A percentile compares a stretch with the other conserved stretches of the same genome.
Evolutionary conservation across 495 filamentous ascomycete species (phyloP).

Genomic region (Talaromyces ruber): DNA sequence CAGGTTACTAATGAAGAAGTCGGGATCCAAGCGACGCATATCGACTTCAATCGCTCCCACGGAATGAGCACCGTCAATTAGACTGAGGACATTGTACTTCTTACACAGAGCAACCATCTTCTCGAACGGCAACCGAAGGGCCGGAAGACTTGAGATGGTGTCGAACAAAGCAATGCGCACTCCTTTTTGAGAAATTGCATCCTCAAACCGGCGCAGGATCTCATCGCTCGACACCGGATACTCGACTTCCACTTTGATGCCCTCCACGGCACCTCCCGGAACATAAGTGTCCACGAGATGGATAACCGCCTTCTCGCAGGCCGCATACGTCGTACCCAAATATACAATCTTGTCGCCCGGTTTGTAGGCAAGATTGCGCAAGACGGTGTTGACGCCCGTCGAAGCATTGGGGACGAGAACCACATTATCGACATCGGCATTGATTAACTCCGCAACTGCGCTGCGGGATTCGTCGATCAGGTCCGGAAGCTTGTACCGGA

Average conservation of each 20-base stretch:
- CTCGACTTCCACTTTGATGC: constrained; percentile 18
- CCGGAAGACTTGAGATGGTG: constrained; percentile 61
- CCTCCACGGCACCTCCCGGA: constrained; percentile 27
- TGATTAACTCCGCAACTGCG: constrained; percentile 54
- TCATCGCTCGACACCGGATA: constrained; percentile 53
- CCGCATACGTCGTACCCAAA: constrained; percentile 63
- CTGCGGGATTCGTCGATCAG: constrained; percentile 54
- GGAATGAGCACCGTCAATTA: constrained; percentile 68
- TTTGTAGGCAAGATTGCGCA: constrained; percentile 53
- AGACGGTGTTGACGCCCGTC: constrained; percentile 64
- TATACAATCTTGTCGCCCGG: constrained; percentile 48
- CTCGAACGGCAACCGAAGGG: constrained; percentile 64
- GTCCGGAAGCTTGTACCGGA: constrained; percentile 50
- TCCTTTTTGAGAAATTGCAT: constrained; percentile 30
- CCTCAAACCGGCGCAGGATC: constrained; percentile 38
- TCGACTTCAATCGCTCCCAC: constrained; percentile 64
- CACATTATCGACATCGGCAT: constrained; percentile 47
- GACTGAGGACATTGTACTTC: constrained; percentile 44
- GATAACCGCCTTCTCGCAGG: constrained; percentile 57
- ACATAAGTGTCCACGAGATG: constrained; percentile 52
- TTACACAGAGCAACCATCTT: constrained; percentile 47
- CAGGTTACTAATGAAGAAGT: constrained; percentile 70
- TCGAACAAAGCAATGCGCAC: constrained; percentile 62
- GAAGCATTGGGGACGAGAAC: constrained; percentile 73
- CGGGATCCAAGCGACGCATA: constrained; percentile 49